Conservation (phyloP, 2,329 filamentous ascomycete genomes). For the Neofusicoccum parvum region DNA sequence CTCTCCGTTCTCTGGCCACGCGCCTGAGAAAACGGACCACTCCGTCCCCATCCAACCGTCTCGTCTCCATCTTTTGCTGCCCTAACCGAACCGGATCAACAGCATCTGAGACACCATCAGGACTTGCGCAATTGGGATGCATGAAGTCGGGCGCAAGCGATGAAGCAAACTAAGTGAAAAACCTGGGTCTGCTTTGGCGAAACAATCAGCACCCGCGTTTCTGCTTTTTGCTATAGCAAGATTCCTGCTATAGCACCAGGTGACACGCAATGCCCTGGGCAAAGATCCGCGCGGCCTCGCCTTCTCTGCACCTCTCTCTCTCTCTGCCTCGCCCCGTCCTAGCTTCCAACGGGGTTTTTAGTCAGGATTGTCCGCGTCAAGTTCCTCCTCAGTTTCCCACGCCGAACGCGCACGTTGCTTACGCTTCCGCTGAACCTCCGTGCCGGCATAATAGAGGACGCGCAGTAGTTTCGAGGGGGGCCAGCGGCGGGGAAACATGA, state of each 20-base stretch:
- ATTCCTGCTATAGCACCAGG: background rate
- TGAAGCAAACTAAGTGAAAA: background rate
- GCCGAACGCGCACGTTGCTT: background rate
- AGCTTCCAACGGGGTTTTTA: background rate
- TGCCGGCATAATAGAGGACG: no score
- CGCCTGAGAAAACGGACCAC: background rate
- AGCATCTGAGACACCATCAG: background rate
- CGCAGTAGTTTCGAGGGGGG: no score
- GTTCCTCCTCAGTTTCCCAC: background rate
- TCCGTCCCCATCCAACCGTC: background rate
- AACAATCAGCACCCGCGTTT: background rate
- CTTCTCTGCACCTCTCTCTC: no score
- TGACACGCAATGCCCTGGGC: conserved; percentile 4
- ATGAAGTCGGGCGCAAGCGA: background rate
- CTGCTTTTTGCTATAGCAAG: background rate
- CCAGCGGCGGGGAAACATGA: background rate
- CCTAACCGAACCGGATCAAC: background rate
- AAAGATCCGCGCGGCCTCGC: conserved; percentile 10
- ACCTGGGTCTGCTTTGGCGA: background rate
- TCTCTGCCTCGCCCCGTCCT: background rate
- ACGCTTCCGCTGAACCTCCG: background rate
- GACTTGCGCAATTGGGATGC: background rate
- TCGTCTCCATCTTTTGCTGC: background rate
- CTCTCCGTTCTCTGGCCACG: background rate
- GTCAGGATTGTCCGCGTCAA: background rate